These are phyloP conservation scores for Sextonia rubra DNA, from an alignment of 164 flowering plant species.

Conservation along the genomic window DNA sequence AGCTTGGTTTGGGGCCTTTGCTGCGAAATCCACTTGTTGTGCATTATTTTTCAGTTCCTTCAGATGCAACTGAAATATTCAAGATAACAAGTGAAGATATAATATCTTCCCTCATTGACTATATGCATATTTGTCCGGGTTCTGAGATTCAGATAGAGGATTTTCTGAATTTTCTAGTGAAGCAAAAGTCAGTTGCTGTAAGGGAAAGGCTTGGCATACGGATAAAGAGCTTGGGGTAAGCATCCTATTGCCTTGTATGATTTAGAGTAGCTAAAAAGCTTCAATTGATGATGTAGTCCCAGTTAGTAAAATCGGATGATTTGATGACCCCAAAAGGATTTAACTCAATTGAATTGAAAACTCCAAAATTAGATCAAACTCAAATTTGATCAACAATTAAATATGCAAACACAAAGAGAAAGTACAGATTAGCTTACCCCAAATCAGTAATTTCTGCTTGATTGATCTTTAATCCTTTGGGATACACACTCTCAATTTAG, in stretches of 20 bases:
- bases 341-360: too few species aligned
- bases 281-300: not conserved
- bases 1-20: slow-evolving; percentile 83
- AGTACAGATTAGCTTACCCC: too few species aligned
- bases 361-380: too few species aligned
- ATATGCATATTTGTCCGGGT: slow-evolving; percentile 17
- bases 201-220: slow-evolving; percentile 64
- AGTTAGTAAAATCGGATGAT: too few species aligned
- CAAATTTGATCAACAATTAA: too few species aligned
- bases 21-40: slow-evolving; percentile 64
- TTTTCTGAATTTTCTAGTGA: slow-evolving; percentile 60
- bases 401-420: too few species aligned
- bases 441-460: too few species aligned
- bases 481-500: too few species aligned
- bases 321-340: too few species aligned
- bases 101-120: slow-evolving; percentile 40
- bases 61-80: slow-evolving; percentile 36
- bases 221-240: slow-evolving; percentile 76
- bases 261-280: not conserved
- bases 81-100: slow-evolving; percentile 62
- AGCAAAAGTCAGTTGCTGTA: slow-evolving; percentile 30
- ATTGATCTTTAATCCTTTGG: too few species aligned
- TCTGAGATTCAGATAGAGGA: slow-evolving; percentile 37
- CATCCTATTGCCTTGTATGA: not conserved
- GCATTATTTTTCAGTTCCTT: slow-evolving; percentile 58